Percentiles rank a stretch among this genome's conserved stretches.
Evolutionary conservation across 441 rosid genomes (phyloP).

Genomic region (Pelargonium australe): DNA sequence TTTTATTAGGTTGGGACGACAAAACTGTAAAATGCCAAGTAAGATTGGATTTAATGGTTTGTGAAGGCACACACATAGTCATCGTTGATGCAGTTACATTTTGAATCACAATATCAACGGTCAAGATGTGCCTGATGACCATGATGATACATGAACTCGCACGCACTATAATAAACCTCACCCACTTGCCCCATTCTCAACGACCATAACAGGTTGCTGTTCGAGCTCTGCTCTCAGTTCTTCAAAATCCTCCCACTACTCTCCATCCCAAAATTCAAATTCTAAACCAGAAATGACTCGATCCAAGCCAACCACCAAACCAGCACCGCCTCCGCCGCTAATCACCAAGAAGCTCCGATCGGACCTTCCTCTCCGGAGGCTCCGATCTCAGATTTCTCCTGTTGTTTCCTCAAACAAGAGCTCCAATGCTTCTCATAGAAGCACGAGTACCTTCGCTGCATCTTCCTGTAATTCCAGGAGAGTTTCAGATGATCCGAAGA

Average conservation of each 20-base stretch:
- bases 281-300: constrained; percentile 30
- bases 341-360: constrained; percentile 56
- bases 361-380: constrained; percentile 41
- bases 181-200: background rate
- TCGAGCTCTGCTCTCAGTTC: background rate
- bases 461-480: constrained; percentile 44
- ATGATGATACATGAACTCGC: too few relatives aligned
- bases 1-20: too few relatives aligned
- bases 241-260: constrained; percentile 10
- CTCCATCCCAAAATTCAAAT: constrained; percentile 11
- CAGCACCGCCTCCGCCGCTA: constrained; percentile 23
- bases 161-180: background rate
- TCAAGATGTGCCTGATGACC: too few relatives aligned
- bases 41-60: too few relatives aligned
- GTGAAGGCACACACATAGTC: too few relatives aligned
- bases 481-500: constrained; percentile 25
- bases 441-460: constrained; percentile 24
- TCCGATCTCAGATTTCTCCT: constrained; percentile 47
- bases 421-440: constrained; percentile 4
- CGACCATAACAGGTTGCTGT: background rate
- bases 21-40: too few relatives aligned
- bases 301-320: constrained; percentile 22
- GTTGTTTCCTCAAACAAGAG: constrained; percentile 18
- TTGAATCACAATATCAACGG: too few relatives aligned
- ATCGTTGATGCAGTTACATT: too few relatives aligned